phyloP scores from a whole-genome alignment of 2,329 filamentous ascomycete genomes.

The Albifimbria verrucaria region DNA sequence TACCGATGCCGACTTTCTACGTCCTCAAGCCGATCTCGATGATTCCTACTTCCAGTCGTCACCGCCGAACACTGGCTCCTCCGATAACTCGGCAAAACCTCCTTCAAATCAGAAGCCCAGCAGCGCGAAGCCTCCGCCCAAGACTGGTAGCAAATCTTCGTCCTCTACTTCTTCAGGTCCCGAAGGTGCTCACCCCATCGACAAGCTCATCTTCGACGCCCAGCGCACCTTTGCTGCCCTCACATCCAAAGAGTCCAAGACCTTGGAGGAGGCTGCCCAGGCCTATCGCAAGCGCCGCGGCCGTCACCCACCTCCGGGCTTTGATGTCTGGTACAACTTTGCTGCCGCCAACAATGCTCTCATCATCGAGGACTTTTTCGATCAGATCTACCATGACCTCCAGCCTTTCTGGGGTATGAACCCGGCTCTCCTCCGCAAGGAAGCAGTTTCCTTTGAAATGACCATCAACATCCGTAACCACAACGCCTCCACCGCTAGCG shows the following conservation, averaged over 20 bases:
- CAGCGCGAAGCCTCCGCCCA: slow-evolving; percentile 2
- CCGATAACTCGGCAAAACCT: slow-evolving; percentile 1
- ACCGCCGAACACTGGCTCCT: too few species aligned
- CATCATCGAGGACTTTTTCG: slow-evolving; percentile 62
- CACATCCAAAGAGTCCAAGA: slow-evolving; percentile 42
- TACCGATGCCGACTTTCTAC: background rate
- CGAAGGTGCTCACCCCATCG: slow-evolving; percentile 44
- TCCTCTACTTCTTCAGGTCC: background rate
- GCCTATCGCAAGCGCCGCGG: slow-evolving; percentile 57
- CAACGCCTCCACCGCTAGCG: slow-evolving; percentile 46
- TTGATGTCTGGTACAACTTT: slow-evolving; percentile 58
- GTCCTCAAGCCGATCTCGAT: background rate
- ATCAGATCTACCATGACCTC: slow-evolving; percentile 61
- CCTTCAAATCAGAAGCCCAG: background rate
- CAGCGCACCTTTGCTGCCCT: slow-evolving; percentile 35
- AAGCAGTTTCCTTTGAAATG: slow-evolving; percentile 56
- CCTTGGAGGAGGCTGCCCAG: slow-evolving; percentile 51
- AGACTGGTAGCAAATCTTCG: background rate
- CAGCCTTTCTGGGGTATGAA: slow-evolving; percentile 55
- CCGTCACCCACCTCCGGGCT: slow-evolving; percentile 61
- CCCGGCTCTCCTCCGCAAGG: slow-evolving; percentile 44
- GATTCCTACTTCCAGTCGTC: background rate
- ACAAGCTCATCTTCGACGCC: slow-evolving; percentile 45
- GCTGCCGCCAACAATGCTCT: slow-evolving; percentile 49
- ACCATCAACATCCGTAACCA: slow-evolving; percentile 55